Evolutionary conservation across 2,329 filamentous ascomycete genomes (phyloP), one percentile per base, ranked within the genome.

Genomic region (Periglandula ipomoeae): DNA sequence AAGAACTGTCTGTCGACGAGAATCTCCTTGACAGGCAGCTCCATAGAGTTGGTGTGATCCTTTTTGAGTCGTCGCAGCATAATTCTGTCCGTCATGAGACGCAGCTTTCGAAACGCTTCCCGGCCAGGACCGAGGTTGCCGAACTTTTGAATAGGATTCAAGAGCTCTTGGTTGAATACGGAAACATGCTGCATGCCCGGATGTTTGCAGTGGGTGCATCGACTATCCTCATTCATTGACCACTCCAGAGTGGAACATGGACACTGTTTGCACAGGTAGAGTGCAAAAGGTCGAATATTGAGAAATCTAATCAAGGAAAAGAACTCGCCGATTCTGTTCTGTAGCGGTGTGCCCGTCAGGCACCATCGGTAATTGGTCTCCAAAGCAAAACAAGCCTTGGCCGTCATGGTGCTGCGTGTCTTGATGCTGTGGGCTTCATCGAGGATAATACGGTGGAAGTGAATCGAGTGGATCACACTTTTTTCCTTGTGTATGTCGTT

Each of bases 371-470:
- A 95, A 17, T 78, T 82, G 17, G 86, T 87, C 52, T 89, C 84
- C 38, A 98, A 73, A 1, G 90, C 89, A 63, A 97, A 97, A 64
- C 91, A 97, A 37, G 93, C 91, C 66, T 88, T 95, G 20, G 93
- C 93, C 11, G 93, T 93, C 70, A 90, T 88, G 8, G 90, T 95
- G 20, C 84, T 89, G 52, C 91, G 82, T 10, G 82, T 82, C 73
- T 88, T 98, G 75, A 98, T 97, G 65, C 85, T 91, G 66, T 98
- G 89, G 5, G 89, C 89, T 65, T 98, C 93, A 57, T 98, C 93
- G 4, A 98, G 79, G 48, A 98, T 93, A 51, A 95, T 76, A 24
- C 93, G 85, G 63, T 97, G 91, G 56, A 91, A 98, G 22, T 85
- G 71, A 44, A 95, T 86, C 35, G 84, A 76, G 64, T 98, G 93